Evolutionary conservation across 148 eudicot genomes (phyloP), one percentile per base, ranked within the genome.

Genomic region (Polygonum maritimum): DNA sequence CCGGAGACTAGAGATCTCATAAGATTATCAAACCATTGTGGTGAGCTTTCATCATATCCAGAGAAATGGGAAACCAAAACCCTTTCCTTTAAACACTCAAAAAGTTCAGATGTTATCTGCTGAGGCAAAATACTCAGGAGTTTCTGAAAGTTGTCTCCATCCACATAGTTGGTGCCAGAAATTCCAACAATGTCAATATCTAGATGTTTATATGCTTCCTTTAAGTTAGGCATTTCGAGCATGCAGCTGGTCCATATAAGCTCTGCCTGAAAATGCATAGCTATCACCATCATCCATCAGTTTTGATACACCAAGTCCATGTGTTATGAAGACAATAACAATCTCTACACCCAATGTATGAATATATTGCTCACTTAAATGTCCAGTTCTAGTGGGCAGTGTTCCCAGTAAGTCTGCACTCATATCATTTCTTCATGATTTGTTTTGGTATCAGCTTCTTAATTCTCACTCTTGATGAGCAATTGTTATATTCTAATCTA

Each of bases 51-150:
- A 78, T 92, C 87, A 69, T 88, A 86, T 71, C 82, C 87, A 44
- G 89, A 82, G 36, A 81, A 58, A 39, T 84, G 87, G 54, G 74
- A 76, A 76, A 78, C 71, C 15, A 81, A 74, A 73, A 81, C 74
- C 73, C 85, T 86, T 65, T 82, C 83, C 74, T 76, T 78, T 74
- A 94, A 79, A 79, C 98, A 94, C 79, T 84, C 81, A 57, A 88
- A 55, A 78, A 92, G 85, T 49, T 79, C 83, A 74, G 73, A 81
- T 78, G 80, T 84, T 75, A 84, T 77, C 73, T 79, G 79, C 41
- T 89, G 89, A 79, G 86, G 82, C 69, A 84, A 73, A 73, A 80
- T 26, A 78, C 60, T 79, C 69, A 83, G 52, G 70, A 84, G 81
- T 74, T 80, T 85, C 79, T 80, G 78, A 55, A 80, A 71, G 77